phyloP scores from a whole-genome alignment of 306 rosid species.

The Prunus mume region DNA sequence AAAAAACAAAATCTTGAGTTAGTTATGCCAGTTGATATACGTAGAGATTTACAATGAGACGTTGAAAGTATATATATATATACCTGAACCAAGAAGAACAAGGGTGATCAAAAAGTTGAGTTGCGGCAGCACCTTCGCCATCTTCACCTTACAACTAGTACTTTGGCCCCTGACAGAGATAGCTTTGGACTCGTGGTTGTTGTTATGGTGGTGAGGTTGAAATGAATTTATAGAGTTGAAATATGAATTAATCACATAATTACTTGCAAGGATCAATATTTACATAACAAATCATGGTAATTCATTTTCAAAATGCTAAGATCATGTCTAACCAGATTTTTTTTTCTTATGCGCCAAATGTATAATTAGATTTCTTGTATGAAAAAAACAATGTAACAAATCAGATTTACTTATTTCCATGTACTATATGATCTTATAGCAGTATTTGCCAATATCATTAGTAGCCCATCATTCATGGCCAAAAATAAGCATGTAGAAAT shows the following conservation, averaged over 20 bases:
- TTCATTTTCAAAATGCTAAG: too few relatives aligned
- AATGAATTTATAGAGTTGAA: background rate
- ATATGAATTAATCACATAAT: too few relatives aligned
- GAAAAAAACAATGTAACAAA: background rate
- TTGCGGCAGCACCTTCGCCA: background rate
- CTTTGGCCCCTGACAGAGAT: background rate
- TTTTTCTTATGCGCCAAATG: too few relatives aligned
- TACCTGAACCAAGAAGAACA: conserved; percentile 4
- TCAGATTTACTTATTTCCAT: background rate
- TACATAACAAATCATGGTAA: too few relatives aligned
- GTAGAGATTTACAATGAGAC: background rate
- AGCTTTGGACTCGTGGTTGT: background rate
- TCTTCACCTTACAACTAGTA: background rate
- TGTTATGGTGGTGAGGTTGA: background rate
- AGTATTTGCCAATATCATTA: too few relatives aligned
- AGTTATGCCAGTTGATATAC: background rate
- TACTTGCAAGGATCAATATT: too few relatives aligned
- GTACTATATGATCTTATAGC: background rate
- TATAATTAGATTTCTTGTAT: too few relatives aligned
- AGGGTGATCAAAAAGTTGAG: background rate
- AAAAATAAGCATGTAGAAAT: too few relatives aligned
- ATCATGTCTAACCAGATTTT: too few relatives aligned
- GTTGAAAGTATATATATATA: background rate
- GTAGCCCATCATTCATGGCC: too few relatives aligned
- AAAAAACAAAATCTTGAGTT: background rate